These are phyloP conservation scores for Gossypium davidsonii DNA, from an alignment of 441 rosid genomes.

Conservation along the genomic window DNA sequence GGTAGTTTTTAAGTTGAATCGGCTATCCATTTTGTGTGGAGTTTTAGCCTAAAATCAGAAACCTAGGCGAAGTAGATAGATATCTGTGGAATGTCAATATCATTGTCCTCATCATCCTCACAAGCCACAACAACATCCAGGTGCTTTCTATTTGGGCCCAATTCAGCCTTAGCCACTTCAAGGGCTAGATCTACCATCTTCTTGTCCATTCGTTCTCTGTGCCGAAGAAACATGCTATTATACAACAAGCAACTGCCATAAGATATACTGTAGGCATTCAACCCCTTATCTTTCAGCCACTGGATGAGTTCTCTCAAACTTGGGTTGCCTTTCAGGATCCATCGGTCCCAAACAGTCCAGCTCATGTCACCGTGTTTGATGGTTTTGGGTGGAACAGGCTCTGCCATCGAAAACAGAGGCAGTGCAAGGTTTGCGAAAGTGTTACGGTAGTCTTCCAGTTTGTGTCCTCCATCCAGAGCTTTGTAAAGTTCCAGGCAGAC, in stretches of 20 bases:
- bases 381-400: slow-evolving; percentile 87
- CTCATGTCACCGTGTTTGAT: slow-evolving; percentile 74
- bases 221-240: slow-evolving; percentile 78
- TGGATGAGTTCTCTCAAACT: slow-evolving; percentile 61
- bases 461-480: slow-evolving; percentile 70
- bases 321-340: slow-evolving; percentile 69
- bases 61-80: slow-evolving; percentile 61
- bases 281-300: slow-evolving; percentile 72
- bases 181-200: slow-evolving; percentile 68
- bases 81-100: slow-evolving; percentile 76
- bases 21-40: no score
- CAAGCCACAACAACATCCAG: slow-evolving; percentile 85
- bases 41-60: slow-evolving; percentile 13
- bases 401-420: slow-evolving; percentile 85
- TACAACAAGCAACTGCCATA: slow-evolving; percentile 75
- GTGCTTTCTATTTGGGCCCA: slow-evolving; percentile 64
- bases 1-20: no score
- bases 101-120: slow-evolving; percentile 73
- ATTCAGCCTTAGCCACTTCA: slow-evolving; percentile 73
- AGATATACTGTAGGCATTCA: slow-evolving; percentile 87
- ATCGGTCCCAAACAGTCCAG: slow-evolving; percentile 98
- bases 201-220: slow-evolving; percentile 74
- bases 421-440: slow-evolving; percentile 87
- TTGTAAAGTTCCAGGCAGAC: slow-evolving; percentile 95
- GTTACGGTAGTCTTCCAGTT: slow-evolving; percentile 78